These are phyloP conservation scores for Penicillium malachiteum DNA, from an alignment of 495 filamentous ascomycete genomes.

Conservation along the genomic window DNA sequence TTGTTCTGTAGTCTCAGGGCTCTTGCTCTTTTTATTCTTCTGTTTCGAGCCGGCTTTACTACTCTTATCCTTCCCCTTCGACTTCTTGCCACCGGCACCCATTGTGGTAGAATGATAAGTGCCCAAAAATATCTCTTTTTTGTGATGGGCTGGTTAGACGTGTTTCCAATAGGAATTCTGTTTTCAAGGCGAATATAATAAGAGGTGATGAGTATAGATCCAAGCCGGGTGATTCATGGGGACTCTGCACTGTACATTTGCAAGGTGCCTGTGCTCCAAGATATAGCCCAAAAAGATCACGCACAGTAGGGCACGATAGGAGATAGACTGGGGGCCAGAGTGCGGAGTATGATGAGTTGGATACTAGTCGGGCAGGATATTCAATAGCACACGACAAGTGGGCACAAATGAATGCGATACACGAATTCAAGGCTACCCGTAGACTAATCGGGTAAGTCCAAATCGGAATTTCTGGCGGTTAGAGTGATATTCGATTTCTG, in stretches of 20 bases:
- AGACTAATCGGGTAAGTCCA: conserved; percentile 28
- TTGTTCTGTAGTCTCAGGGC: conserved; percentile 32
- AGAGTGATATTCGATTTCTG: background rate
- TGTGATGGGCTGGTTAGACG: conserved; percentile 30
- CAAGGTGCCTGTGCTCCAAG: conserved; percentile 33
- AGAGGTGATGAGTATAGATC: conserved; percentile 28
- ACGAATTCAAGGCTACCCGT: conserved; percentile 33
- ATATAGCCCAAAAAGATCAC: conserved; percentile 36
- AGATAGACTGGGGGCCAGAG: conserved; percentile 10
- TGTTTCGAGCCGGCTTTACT: conserved; percentile 34
- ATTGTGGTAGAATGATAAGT: conserved; percentile 36
- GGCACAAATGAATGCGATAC: conserved; percentile 37
- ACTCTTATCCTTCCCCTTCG: conserved; percentile 35
- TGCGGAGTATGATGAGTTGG: conserved; percentile 10
- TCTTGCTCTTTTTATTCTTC: conserved; percentile 45
- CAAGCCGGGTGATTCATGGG: conserved; percentile 32
- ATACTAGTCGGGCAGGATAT: conserved; percentile 24
- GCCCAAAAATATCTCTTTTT: conserved; percentile 31
- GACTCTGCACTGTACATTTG: conserved; percentile 37
- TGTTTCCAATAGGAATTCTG: conserved; percentile 43
- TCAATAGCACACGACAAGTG: conserved; percentile 24
- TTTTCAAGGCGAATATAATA: conserved; percentile 13
- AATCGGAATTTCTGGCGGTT: conserved; percentile 21
- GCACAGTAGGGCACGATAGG: background rate
- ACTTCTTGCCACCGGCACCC: conserved; percentile 37